Evolutionary conservation across 768 basidiomycete species (phyloP), one percentile per base, ranked within the genome.

Genomic region (Gautieria morchelliformis): DNA sequence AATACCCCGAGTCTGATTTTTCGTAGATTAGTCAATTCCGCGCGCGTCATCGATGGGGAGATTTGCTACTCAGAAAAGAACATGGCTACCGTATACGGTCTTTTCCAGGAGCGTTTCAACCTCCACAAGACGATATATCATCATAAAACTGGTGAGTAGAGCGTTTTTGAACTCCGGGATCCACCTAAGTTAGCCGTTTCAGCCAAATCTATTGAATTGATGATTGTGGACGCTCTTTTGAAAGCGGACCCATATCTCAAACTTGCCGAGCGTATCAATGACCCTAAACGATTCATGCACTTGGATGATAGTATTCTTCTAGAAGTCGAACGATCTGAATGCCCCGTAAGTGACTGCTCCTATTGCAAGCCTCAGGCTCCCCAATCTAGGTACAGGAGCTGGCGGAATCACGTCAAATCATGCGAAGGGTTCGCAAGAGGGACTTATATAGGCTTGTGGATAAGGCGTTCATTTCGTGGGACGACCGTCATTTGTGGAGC

Each of bases 1-100:
- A 22, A 15, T 9, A 58, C 15, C 44, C 32, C 12, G 11, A 40
- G 35, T 37, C 14, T 37, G 10, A 37, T 37, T 9, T 9, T n/a
- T 20, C 22, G 20, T 53, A 89, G 89, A 20, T 75, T 92, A 2
- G 80, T 91, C 30, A 72, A 80, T 58, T 89, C 87, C 1, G 83
- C 87, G 0, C 79, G 87, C 5, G 89, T 91, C 24, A 77, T 89
- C 52, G 76, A 85, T 17, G 71, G 84, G 60, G 75, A 85, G 64
- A 89, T 93, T 30, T 88, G 85, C 66, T 93, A 88, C 63, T 75
- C 87, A 57, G 85, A 85, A 70, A 93, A 93, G 66, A 87, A 91
- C 57, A 82, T 82, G 0, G 85, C 87, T 63, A 79, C 82, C 49
- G 75, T 93, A 1, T 86, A 85, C 60, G 83, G 87, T 56, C 75